Evolutionary conservation across 2,329 filamentous ascomycete genomes (phyloP).

Genomic region (Aquanectria penicillioides): DNA sequence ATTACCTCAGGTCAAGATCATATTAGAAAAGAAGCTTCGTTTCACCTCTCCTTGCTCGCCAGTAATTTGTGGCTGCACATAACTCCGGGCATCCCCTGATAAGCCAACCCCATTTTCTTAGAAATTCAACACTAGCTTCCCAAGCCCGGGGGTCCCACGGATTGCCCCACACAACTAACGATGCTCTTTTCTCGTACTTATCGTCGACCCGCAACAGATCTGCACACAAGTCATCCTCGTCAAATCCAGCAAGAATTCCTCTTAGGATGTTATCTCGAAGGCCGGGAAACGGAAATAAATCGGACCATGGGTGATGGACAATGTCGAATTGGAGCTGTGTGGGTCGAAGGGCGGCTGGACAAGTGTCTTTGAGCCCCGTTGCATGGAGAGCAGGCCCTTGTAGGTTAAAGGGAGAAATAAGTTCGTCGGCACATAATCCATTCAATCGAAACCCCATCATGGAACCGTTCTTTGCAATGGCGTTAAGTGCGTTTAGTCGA

Average conservation of each 20-base stretch:
- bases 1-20: no score
- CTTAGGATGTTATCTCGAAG: constrained; percentile 3
- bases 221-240: background rate
- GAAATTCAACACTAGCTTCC: constrained; percentile 6
- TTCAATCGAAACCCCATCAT: background rate
- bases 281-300: background rate
- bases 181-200: background rate
- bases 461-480: background rate
- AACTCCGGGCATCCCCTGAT: background rate
- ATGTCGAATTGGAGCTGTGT: background rate
- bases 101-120: constrained; percentile 50
- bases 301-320: constrained; percentile 9
- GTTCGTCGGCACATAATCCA: background rate
- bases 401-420: constrained; percentile 8
- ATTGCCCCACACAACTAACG: background rate
- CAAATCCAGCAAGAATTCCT: background rate
- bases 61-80: constrained; percentile 3
- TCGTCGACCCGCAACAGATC: constrained; percentile 8
- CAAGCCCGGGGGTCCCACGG: constrained; percentile 5
- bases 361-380: background rate
- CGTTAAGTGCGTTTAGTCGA: background rate
- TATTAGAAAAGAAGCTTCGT: no score
- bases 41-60: constrained; percentile 6
- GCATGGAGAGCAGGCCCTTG: background rate
- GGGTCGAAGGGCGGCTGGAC: background rate